A percentile compares a stretch with the other conserved stretches of the same genome.
Evolutionary conservation across 73 alveolate species (phyloP).

Genomic region (Stentor roeselii): DNA sequence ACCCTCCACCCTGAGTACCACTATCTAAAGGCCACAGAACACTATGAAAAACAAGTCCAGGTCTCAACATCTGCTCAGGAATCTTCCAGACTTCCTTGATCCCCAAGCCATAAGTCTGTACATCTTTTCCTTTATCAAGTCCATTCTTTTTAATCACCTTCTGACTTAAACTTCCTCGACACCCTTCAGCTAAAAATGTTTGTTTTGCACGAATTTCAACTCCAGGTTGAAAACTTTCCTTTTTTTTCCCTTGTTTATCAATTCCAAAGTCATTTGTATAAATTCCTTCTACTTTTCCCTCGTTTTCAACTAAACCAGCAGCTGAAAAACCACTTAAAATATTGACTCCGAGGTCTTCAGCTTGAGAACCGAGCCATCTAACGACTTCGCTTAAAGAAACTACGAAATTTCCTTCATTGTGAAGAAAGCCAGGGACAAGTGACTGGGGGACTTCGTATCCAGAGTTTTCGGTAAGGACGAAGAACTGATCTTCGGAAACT

Average conservation of each 20-base stretch:
- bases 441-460: conserved; percentile 58
- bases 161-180: conserved; percentile 88
- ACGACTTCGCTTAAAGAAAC: conserved; percentile 82
- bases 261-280: conserved; percentile 82
- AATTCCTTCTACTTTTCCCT: conserved; percentile 82
- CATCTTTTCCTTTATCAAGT: conserved; percentile 43
- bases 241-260: conserved; percentile 75
- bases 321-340: conserved; percentile 76
- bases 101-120: conserved; percentile 86
- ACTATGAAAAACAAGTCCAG: conserved; percentile 88
- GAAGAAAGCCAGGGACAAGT: conserved; percentile 42
- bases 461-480: conserved; percentile 50
- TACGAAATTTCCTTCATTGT: conserved; percentile 83
- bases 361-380: conserved; percentile 91
- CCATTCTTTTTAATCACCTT: conserved; percentile 54
- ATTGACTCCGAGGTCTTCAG: conserved; percentile 90
- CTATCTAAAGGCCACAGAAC: conserved; percentile 91
- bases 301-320: conserved; percentile 31
- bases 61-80: conserved; percentile 36
- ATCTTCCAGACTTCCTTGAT: conserved; percentile 91
- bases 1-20: conserved; percentile 88
- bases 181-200: conserved; percentile 93
- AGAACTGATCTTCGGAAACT: conserved; percentile 81
- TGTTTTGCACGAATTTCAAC: conserved; percentile 74
- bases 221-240: conserved; percentile 57